Base-by-base conservation (phyloP, 140 eudicot species). In the Senecio squalidus region DNA sequence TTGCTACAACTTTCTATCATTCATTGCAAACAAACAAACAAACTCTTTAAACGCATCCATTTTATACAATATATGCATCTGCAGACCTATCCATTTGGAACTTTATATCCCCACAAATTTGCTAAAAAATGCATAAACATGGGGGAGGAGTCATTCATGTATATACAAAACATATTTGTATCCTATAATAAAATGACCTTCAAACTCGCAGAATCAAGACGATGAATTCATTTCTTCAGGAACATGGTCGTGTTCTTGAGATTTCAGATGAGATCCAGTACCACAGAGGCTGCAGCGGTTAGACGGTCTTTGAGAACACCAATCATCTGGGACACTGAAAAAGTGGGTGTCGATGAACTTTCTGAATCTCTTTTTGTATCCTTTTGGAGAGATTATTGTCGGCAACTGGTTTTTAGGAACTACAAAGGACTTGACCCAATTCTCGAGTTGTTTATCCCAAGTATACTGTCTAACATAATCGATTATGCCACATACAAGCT, bases 401-500 rank as follows among this genome's bases (percentile, higher is more conserved):
- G 97, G 95, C 75, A 63, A 5, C 66, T 75, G 85, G 64, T 85
- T 89, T 64, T 60, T 85, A 2, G 95, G 95, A 27, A 85, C 85
- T 18, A 85, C 84, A 27, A 83, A 89, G 4, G 89, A 72, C 64
- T 89, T 85, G 17, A 89, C 95, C 95, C 89, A 85, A 30, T 75
- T 89, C 64, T 89, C 97, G 4, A 89, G 60, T 63, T 89, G 93
- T 63, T 85, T 89, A 75, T 85, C 97, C 95, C 85, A 80, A 0
- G 95, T 89, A 59, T 89, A 89, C 55, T 85, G 95, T 49, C 95
- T 60, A 10, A 89, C 79, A 39, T 89, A 89, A 69, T 89, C 97
- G 15, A 85, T 89, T 60, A 89, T 89, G 34, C 97, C 97, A 55
- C 97, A 89, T 9, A 82, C 89, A 52, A 89, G 87, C 70, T 89